Percentiles rank a stretch among this genome's conserved stretches.
Evolutionary conservation across 2,329 filamentous ascomycete genomes (phyloP).

Genomic region (Beauveria sp.): DNA sequence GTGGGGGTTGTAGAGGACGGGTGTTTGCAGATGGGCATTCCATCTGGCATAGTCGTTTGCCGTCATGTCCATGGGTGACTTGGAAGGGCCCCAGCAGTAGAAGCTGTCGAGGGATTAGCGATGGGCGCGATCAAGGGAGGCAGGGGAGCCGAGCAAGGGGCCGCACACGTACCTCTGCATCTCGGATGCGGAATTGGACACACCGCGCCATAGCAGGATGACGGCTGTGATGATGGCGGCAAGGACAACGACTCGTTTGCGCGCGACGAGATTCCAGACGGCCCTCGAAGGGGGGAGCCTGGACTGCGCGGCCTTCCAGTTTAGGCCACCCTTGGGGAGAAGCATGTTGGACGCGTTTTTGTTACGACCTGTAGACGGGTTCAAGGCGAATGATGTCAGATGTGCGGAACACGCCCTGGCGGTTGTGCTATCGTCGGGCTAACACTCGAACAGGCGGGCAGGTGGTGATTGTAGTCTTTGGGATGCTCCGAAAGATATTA

Average conservation of each 20-base stretch:
- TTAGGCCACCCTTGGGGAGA: constrained; percentile 80
- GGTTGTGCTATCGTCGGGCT: not conserved
- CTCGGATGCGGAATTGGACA: constrained; percentile 71
- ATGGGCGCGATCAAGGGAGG: not conserved
- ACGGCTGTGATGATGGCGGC: constrained; percentile 63
- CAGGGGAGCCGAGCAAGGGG: not conserved
- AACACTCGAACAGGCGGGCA: not conserved
- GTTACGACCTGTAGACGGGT: not conserved
- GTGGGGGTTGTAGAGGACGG: constrained; percentile 94
- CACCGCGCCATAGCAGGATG: constrained; percentile 80
- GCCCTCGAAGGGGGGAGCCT: constrained; percentile 71
- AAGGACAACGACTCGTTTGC: constrained; percentile 69
- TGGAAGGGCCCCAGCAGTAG: constrained; percentile 92
- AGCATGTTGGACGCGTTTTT: constrained; percentile 57
- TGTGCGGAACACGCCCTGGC: not conserved
- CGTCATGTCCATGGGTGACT: constrained; percentile 93
- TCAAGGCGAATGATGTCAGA: not conserved
- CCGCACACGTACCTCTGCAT: constrained; percentile 70
- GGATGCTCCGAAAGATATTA: not conserved
- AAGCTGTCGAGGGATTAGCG: constrained; percentile 51
- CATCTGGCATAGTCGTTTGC: constrained; percentile 85
- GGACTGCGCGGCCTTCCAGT: constrained; percentile 84
- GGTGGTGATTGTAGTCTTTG: not conserved
- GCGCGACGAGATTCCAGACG: constrained; percentile 61
- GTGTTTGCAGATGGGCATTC: constrained; percentile 82